Percentiles rank a stretch among this genome's conserved stretches.
These are phyloP conservation scores for Debaryomycetaceae sp. DNA, from an alignment of 1,139 yeast species.

Conservation along the genomic window DNA sequence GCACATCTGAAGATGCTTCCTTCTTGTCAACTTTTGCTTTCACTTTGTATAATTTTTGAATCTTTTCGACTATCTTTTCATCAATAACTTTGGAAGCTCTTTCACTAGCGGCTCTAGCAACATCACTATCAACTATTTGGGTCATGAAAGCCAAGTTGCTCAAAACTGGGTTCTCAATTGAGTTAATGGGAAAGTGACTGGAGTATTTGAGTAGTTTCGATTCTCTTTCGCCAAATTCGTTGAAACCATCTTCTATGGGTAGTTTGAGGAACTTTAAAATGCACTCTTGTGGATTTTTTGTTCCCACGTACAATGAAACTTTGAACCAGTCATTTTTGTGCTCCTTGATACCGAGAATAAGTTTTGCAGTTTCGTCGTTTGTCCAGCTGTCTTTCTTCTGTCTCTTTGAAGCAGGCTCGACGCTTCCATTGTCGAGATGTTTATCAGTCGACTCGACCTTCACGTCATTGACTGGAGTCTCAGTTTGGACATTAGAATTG, in stretches of 20 bases:
- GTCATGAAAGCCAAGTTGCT: slow-evolving; percentile 86
- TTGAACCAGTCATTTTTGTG: slow-evolving; percentile 71
- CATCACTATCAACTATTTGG: slow-evolving; percentile 80
- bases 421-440: background rate
- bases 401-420: slow-evolving; percentile 22
- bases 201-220: slow-evolving; percentile 70
- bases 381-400: slow-evolving; percentile 56
- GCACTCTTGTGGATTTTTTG: slow-evolving; percentile 77
- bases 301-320: slow-evolving; percentile 60
- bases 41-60: slow-evolving; percentile 21
- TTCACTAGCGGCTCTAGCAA: slow-evolving; percentile 77
- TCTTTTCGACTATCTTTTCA: slow-evolving; percentile 39
- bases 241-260: slow-evolving; percentile 76
- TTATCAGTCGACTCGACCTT: background rate
- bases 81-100: slow-evolving; percentile 61
- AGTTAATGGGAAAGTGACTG: slow-evolving; percentile 77
- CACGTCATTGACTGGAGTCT: slow-evolving; percentile 12
- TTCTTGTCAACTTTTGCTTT: slow-evolving; percentile 6
- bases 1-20: background rate
- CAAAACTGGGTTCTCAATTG: slow-evolving; percentile 88
- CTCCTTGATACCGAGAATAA: slow-evolving; percentile 61
- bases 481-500: background rate
- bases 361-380: slow-evolving; percentile 51
- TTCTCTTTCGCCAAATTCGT: slow-evolving; percentile 42
- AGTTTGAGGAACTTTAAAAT: slow-evolving; percentile 73